These are phyloP conservation scores for Alnus rubra DNA, from an alignment of 306 rosid genomes.

Conservation along the genomic window DNA sequence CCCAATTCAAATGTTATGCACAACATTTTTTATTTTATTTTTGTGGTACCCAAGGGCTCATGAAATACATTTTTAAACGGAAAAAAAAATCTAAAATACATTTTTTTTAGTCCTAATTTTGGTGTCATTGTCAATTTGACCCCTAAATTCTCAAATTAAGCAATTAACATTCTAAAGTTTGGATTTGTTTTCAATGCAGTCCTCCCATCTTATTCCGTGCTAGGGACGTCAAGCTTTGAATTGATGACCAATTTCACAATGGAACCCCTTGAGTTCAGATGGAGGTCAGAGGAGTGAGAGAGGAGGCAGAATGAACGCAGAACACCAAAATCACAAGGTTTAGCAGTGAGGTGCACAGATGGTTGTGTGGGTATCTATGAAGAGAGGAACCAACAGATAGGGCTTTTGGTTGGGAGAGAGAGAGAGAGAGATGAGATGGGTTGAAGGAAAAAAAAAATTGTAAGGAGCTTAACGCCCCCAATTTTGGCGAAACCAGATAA, in stretches of 20 bases:
- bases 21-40: not conserved
- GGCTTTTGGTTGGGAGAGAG: not conserved
- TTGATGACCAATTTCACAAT: too few relatives aligned
- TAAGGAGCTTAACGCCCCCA: not conserved
- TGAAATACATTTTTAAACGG: not conserved
- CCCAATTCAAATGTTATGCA: not conserved
- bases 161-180: not conserved
- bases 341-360: not conserved
- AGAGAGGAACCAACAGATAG: not conserved
- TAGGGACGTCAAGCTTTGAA: not conserved
- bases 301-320: too few relatives aligned
- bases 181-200: not conserved
- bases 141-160: not conserved
- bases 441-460: not conserved
- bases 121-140: not conserved
- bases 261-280: too few relatives aligned
- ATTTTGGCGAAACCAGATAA: not conserved
- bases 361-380: not conserved
- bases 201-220: not conserved
- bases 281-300: too few relatives aligned
- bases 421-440: not conserved
- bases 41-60: not conserved
- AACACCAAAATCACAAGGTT: not conserved
- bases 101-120: not conserved
- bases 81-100: not conserved